Base-by-base conservation (phyloP, 2,329 filamentous ascomycete species). In the Aspergillus fijiensis region DNA sequence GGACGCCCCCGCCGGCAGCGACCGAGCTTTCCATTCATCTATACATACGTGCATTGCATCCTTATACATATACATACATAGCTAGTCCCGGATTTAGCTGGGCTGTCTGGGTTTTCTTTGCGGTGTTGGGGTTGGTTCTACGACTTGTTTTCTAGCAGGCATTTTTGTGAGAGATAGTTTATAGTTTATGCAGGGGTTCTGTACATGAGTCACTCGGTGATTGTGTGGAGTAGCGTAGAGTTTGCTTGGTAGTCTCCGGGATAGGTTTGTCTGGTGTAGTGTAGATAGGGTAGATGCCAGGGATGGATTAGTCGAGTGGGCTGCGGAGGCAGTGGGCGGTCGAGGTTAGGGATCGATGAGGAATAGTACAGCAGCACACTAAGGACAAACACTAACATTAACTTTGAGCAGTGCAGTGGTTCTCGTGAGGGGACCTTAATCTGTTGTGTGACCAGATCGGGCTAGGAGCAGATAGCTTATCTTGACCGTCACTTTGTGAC, bases 81-180 rank as follows among this genome's bases (percentile, higher is more conserved):
- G 14, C 42, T 4, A 3, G n/a, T 23, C 39, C 52, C 52, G 12
- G 52, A 55, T 55, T 7, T n/a, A 55, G 52, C 52, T 48, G 52
- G 39, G 52, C 52, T 48, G 52, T 55, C 52, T 55, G 42, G 52
- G 52, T 0, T 47, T 21, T 54, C 33, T 29, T 7, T 7, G 25
- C 47, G 23, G 52, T 31, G n/a, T 55, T 45, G 23, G 35, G 27
- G 51, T 35, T 53, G 29, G 29, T 52, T 23, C 21, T 10, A 9
- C 42, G 39, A n/a, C 27, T 27, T 25, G 21, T 45, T 39, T 39
- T 45, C 51, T 53, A 53, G 51, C 51, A 35, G 51, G 51, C 51
- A 53, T 53, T 27, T 29, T n/a, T n/a, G 25, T 35, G 27, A 23
- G 7, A 16, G 3, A 33, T 39, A 25, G 51, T 19, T 19, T 45